Evolutionary conservation across 768 basidiomycete genomes (phyloP).

Genomic region (Phlebiopsis flavidoalba): DNA sequence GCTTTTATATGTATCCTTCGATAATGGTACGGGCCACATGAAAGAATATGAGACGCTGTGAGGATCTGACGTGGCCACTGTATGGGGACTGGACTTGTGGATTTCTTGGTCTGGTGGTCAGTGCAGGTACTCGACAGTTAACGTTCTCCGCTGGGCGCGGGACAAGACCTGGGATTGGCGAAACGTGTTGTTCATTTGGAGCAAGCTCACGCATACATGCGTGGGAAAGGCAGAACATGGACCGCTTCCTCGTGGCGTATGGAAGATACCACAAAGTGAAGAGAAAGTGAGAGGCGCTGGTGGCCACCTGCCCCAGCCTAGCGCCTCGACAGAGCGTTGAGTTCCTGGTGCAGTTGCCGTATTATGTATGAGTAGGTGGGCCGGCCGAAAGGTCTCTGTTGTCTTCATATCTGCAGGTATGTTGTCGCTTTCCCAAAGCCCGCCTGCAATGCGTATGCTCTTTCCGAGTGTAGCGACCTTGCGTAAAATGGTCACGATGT

Average conservation of each 20-base stretch:
- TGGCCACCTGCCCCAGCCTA: background rate
- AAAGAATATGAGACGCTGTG: too few relatives aligned
- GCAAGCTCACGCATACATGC: background rate
- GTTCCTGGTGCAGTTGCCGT: conserved; percentile 31
- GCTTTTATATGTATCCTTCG: too few relatives aligned
- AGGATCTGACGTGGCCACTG: too few relatives aligned
- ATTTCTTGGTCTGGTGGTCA: too few relatives aligned
- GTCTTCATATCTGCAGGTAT: conserved; percentile 43
- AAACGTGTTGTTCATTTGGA: background rate
- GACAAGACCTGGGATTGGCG: background rate
- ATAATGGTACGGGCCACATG: too few relatives aligned
- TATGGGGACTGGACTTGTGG: too few relatives aligned
- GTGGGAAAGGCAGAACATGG: background rate
- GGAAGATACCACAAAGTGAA: background rate
- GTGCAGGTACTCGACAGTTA: too few relatives aligned
- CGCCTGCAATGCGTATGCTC: conserved; percentile 49
- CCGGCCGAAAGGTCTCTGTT: conserved; percentile 28
- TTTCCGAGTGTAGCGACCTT: conserved; percentile 51
- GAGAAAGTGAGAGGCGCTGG: background rate
- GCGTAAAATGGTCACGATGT: background rate
- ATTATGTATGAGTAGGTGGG: conserved; percentile 50
- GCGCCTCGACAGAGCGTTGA: background rate
- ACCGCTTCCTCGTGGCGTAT: background rate
- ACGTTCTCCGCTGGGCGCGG: too few relatives aligned
- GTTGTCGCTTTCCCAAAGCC: conserved; percentile 43